Evolutionary conservation across 306 rosid species (phyloP), one percentile per base, ranked within the genome.

Genomic region (Cicer judaicum): DNA sequence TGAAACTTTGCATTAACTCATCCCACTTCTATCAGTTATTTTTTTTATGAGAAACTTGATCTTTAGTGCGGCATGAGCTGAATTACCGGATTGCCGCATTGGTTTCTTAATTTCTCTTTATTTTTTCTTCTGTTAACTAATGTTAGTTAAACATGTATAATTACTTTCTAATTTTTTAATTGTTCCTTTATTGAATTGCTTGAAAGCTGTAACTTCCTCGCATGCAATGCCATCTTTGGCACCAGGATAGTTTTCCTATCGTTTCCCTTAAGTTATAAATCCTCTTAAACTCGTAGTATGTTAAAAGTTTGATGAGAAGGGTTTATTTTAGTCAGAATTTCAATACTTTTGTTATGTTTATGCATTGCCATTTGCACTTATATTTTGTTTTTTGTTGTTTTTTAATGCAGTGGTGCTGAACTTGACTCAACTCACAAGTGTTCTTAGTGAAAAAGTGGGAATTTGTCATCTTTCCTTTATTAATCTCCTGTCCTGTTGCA

Each of bases 381-480:
- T 74, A 21, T 70, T 53, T 61, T 42, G 40, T 64, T 73, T 46
- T 36, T 57, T 16, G 6, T 68, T 15, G 61, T 12, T 46, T 67
- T 48, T n/a, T 12, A 7, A 63, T 68, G 83, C 81, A 84, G 87
- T 42, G 46, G 0, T 46, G 68, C 53, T 63, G 83, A 64, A 74
- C 64, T 47, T 56, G 71, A 56, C 6, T 34, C 43, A 60, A 34
- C 44, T 34, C 70, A 36, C 73, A 21, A 39, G 46, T 24, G 36
- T 65, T 69, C 50, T 21, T 5, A 67, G 53, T 59, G 62, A 8
- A 56, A 56, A 72, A 10, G 41, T 48, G 66, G 66, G 81, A 55
- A 46, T 10, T 47, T 47, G 63, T 56, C 47, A 2, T 57, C 64
- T 76, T 50, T 75, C 7, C 50, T 10, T 49, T 52, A 57, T 19